These are phyloP conservation scores for Brasilioporus rufonigricans DNA, from an alignment of 768 basidiomycete species.

Conservation along the genomic window DNA sequence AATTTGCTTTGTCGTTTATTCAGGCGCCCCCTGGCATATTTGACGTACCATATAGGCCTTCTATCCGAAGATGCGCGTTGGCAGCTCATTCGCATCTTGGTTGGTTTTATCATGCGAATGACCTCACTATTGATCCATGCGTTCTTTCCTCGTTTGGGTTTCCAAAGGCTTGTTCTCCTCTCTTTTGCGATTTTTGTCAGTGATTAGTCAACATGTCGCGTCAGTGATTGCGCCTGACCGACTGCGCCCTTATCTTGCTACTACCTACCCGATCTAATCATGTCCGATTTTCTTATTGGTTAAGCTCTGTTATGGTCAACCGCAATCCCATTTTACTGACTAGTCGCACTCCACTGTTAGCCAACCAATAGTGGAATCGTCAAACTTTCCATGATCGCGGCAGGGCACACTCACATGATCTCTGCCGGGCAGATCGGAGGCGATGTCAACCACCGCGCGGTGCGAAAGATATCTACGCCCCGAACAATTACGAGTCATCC, in stretches of 20 bases:
- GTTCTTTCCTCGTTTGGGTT: not conserved
- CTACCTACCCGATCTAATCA: not conserved
- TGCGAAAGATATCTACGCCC: constrained; percentile 61
- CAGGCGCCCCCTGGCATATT: not conserved
- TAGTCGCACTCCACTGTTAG: constrained; percentile 33
- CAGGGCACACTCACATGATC: constrained; percentile 59
- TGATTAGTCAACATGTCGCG: not conserved
- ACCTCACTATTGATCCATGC: not conserved
- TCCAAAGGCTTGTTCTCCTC: not conserved
- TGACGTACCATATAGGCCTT: not conserved
- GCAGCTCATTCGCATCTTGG: not conserved
- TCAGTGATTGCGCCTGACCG: not conserved
- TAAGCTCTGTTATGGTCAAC: not conserved
- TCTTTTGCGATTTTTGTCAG: not conserved
- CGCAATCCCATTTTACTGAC: not conserved
- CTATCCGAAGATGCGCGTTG: not conserved
- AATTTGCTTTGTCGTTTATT: not conserved
- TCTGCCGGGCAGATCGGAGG: not conserved
- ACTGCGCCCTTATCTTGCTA: not conserved
- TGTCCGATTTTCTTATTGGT: not conserved
- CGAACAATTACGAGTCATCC: constrained; percentile 68
- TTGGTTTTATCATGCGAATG: not conserved
- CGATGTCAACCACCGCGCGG: constrained; percentile 3
- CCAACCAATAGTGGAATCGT: constrained; percentile 67
- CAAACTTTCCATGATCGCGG: constrained; percentile 75